Conservation (phyloP, 148 eudicot species). For the Chenopodium album region DNA sequence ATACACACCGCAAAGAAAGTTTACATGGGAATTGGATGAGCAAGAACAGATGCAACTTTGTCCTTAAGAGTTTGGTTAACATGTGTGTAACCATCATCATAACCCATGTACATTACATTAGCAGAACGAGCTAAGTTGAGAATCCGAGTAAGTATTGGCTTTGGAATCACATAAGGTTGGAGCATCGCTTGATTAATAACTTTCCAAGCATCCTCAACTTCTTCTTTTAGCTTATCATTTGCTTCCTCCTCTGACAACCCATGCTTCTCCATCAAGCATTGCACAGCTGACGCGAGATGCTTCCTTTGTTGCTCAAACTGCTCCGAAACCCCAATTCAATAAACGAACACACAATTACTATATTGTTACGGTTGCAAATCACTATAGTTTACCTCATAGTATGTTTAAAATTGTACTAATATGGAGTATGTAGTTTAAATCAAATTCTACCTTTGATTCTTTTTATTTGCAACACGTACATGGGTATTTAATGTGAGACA, state of each 20-base stretch:
- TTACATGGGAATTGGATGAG: conserved; percentile 21
- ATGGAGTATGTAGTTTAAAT: too few species aligned
- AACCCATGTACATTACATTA: conserved; percentile 37
- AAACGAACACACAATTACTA: too few species aligned
- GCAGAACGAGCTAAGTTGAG: conserved; percentile 37
- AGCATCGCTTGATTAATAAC: conserved; percentile 35
- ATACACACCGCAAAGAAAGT: too few species aligned
- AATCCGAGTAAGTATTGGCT: conserved; percentile 30
- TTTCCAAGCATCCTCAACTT: conserved; percentile 40
- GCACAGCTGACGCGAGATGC: conserved; percentile 41
- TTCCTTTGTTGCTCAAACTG: conserved; percentile 1
- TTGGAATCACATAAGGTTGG: conserved; percentile 38
- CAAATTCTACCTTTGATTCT: too few species aligned
- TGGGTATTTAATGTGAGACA: too few species aligned
- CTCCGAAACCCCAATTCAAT: neutral
- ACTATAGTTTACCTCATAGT: neutral
- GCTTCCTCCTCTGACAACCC: conserved; percentile 30
- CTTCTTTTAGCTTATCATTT: conserved; percentile 13
- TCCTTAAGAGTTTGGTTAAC: conserved; percentile 24
- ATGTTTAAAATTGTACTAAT: too few species aligned
- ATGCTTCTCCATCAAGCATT: conserved; percentile 39
- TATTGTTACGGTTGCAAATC: neutral
- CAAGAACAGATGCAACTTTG: conserved; percentile 24
- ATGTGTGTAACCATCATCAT: conserved; percentile 44
- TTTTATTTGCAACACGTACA: too few species aligned